Percentiles rank a stretch among this genome's conserved stretches.
phyloP scores from a whole-genome alignment of 78 protist genomes.

The Dictyostelium brefeldianum region DNA sequence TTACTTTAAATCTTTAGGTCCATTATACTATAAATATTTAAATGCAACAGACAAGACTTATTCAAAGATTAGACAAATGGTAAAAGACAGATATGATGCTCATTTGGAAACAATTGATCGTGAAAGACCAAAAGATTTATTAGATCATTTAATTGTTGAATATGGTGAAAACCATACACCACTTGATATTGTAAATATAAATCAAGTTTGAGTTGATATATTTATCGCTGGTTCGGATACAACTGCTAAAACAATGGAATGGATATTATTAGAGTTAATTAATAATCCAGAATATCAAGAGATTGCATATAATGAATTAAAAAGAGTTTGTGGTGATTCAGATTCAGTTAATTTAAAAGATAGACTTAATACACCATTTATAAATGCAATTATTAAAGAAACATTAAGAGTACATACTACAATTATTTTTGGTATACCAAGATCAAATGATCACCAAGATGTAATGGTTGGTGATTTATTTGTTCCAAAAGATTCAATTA shows the following conservation, averaged over 20 bases:
- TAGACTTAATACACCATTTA: not conserved
- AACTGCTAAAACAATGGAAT: not conserved
- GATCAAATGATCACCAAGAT: not conserved
- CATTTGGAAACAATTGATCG: not conserved
- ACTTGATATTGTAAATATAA: not conserved
- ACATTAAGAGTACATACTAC: not conserved
- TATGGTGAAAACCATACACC: not conserved
- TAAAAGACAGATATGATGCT: not conserved
- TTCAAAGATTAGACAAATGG: not conserved
- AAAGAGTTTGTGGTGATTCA: not conserved
- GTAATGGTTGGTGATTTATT: constrained; percentile 23
- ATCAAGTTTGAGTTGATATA: not conserved
- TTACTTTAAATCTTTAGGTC: not conserved
- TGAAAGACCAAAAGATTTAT: not conserved
- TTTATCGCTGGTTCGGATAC: not conserved
- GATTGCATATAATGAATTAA: not conserved
- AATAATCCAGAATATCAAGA: constrained; percentile 51
- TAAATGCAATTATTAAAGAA: constrained; percentile 17
- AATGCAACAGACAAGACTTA: not conserved
- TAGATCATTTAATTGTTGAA: not conserved
- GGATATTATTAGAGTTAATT: not conserved
- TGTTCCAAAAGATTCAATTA: constrained; percentile 31
- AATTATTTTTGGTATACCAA: no score
- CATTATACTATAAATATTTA: not conserved
- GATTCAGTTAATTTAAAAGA: not conserved